Evolutionary conservation across 108 stramenopile species (phyloP), one percentile per base, ranked within the genome.

Genomic region (Cyclotella baltica): DNA sequence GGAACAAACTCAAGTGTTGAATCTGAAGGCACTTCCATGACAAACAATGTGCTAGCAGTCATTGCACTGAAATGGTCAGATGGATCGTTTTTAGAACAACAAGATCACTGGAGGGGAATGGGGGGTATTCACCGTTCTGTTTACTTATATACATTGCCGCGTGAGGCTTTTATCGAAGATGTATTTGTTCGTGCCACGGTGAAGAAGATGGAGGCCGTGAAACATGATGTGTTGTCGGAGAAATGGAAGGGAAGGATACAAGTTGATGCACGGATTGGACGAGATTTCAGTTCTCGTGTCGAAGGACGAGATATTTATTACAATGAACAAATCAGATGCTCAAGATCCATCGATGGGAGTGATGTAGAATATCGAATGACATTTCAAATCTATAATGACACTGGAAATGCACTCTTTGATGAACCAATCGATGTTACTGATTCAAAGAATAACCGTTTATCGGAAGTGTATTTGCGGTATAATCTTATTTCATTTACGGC

Each of bases 91-190:
- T 59, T 96, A 3, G 97, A 97, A 83, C 95, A 97, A 72, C 97
- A 97, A 81, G 97, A 99, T 85, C 97, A 98, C 74, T 98, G 98
- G 98, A 59, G 80, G 50, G 96, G 97, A 85, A 90, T 98, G 87
- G 94, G 88, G 40, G 98, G 98, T 8, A 77, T 98, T 2, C 91
- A 96, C 75, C 92, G 98, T 23, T 90, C 89, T 25, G 95, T 98
- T 0, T 96, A 94, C 74, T 33, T 98, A 66, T 83, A 90, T 52
- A 86, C 89, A 48, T 84, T 80, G 19, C 86, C 83, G 19, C 62
- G 30, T 1, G 78, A 67, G 33, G 87, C 87, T 2, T 75, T 79
- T 52, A 83, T 98, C 34, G 63, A 85, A 47, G 96, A 98, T 76
- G 94, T 92, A 71, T 79, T 75, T 29, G 90, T 90, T 23, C 73